Conservation (phyloP, 805 yeast species). For the Metahyphopichia silvanorum region DNA sequence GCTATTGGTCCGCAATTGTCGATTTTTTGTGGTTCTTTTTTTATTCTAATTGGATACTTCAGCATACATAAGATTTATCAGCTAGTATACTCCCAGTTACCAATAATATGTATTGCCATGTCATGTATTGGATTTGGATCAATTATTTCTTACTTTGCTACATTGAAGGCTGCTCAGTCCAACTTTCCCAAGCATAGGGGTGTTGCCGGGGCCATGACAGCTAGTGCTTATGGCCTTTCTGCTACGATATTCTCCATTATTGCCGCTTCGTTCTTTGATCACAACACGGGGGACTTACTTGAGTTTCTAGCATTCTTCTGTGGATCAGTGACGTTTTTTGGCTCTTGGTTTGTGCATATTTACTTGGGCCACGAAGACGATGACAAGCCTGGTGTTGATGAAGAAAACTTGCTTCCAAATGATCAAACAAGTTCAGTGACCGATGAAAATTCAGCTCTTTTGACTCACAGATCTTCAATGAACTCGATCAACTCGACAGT, state of each 20-base stretch:
- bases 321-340: slow-evolving; percentile 42
- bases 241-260: slow-evolving; percentile 62
- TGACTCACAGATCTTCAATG: not conserved
- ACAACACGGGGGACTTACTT: slow-evolving; percentile 53
- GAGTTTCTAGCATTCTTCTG: slow-evolving; percentile 54
- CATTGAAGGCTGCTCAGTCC: slow-evolving; percentile 51
- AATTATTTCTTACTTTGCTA: slow-evolving; percentile 57
- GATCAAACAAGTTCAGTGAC: not conserved
- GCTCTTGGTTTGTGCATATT: slow-evolving; percentile 43
- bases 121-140: slow-evolving; percentile 63
- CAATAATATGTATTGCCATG: slow-evolving; percentile 47
- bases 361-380: slow-evolving; percentile 27
- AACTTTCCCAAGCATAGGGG: slow-evolving; percentile 74
- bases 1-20: slow-evolving; percentile 53
- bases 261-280: slow-evolving; percentile 50
- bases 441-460: not conserved
- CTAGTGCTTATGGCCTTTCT: slow-evolving; percentile 66
- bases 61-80: slow-evolving; percentile 47
- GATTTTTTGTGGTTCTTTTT: slow-evolving; percentile 51
- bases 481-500: slow-evolving; percentile 1
- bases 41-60: slow-evolving; percentile 54
- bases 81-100: slow-evolving; percentile 34
- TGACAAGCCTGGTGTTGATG: slow-evolving; percentile 8
- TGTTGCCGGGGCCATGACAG: slow-evolving; percentile 66
- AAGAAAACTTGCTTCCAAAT: no score